These are phyloP conservation scores for Teratosphaeria destructans DNA, from an alignment of 2,329 filamentous ascomycete species.

Conservation along the genomic window DNA sequence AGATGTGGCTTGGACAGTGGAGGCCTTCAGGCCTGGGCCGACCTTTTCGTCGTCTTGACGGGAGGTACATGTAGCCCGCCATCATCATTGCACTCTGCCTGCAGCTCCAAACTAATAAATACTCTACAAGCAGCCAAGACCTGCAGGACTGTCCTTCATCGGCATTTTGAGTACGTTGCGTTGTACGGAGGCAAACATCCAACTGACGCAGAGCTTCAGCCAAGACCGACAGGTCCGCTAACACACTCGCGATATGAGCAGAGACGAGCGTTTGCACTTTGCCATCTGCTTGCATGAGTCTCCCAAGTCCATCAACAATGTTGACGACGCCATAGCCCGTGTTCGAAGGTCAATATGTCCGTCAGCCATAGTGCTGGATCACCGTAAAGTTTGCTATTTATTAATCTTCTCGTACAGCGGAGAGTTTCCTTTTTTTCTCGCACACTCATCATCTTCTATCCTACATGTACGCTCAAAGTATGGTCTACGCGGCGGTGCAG, in stretches of 20 bases:
- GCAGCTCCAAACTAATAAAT: too few relatives aligned
- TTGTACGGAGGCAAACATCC: conserved; percentile 29
- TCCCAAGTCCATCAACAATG: conserved; percentile 41
- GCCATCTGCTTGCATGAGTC: conserved; percentile 24
- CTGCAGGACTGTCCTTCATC: not conserved
- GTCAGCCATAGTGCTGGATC: conserved; percentile 7
- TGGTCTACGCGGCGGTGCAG: not conserved
- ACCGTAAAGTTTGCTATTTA: conserved; percentile 12
- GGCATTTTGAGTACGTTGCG: not conserved
- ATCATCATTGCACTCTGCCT: too few relatives aligned
- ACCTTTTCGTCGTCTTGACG: too few relatives aligned
- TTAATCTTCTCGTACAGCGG: not conserved
- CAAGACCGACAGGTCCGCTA: conserved; percentile 40
- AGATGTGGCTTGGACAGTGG: too few relatives aligned
- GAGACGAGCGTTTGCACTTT: conserved; percentile 4
- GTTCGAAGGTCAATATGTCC: conserved; percentile 7
- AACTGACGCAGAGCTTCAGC: conserved; percentile 37
- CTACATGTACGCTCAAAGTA: not conserved
- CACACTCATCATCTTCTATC: not conserved
- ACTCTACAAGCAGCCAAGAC: too few relatives aligned
- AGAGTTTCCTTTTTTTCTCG: not conserved
- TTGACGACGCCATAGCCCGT: conserved; percentile 15
- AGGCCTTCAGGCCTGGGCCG: too few relatives aligned
- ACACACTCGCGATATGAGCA: conserved; percentile 10
- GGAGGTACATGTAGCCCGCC: too few relatives aligned